Evolutionary conservation across 495 filamentous ascomycete species (phyloP).

Genomic region (Aspergillus conjunctus): DNA sequence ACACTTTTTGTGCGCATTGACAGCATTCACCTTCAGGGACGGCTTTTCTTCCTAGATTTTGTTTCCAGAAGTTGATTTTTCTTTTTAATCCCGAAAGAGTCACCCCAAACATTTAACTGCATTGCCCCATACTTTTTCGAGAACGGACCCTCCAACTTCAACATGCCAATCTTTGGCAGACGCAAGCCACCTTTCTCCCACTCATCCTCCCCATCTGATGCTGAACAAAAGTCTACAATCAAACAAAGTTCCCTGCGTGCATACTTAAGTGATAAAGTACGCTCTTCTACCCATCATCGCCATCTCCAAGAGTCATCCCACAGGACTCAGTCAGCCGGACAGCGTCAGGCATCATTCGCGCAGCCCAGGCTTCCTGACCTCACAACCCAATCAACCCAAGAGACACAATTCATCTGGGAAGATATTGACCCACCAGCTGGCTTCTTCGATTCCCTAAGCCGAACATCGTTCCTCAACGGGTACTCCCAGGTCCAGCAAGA

Average conservation of each 20-base stretch:
- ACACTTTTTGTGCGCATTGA: neutral
- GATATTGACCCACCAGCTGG: constrained; percentile 24
- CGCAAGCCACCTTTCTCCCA: neutral
- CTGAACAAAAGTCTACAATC: neutral
- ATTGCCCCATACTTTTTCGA: neutral
- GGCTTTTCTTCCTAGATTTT: neutral
- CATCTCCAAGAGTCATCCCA: neutral
- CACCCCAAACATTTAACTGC: neutral
- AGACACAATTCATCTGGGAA: constrained; percentile 19
- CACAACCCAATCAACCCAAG: neutral
- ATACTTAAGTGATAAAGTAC: constrained; percentile 8
- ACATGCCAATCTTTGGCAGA: constrained; percentile 9
- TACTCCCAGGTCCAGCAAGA: neutral
- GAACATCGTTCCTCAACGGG: neutral
- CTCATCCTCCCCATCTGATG: neutral
- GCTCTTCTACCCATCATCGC: neutral
- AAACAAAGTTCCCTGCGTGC: neutral
- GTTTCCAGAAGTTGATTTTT: neutral
- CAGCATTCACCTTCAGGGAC: neutral
- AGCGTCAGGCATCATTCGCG: neutral
- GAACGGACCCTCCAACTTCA: neutral
- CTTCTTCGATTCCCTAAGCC: neutral
- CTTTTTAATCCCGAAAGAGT: neutral
- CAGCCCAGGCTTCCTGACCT: neutral
- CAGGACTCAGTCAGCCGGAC: neutral